Evolutionary conservation across 2,329 filamentous ascomycete species (phyloP), one percentile per base, ranked within the genome.

Genomic region (Beauveria sp.): DNA sequence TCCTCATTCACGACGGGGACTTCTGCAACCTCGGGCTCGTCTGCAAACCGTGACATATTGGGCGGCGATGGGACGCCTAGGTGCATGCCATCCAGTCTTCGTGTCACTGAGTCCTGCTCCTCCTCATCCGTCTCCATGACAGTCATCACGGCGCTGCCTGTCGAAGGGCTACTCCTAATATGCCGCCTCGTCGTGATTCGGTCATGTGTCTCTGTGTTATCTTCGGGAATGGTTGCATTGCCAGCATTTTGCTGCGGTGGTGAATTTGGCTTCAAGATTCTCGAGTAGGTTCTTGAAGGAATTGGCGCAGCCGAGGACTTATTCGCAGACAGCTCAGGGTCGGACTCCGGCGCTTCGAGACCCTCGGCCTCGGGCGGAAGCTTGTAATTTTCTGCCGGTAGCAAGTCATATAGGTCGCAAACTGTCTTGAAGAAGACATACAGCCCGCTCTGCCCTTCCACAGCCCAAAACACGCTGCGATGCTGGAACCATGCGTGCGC

Each of bases 401-500:
- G 86, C 63, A 97, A 80, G 66, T 89, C 88, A 74, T 96, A 97
- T 67, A 88, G 82, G 72, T 99, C 94, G 74, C 93, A 97, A 24
- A 97, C 92, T 0, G 89, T 94, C 80, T 97, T 97, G 81, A 97
- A 99, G 70, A 99, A 88, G 62, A 96, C 85, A 72, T 99, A 99
- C 12, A 99, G 78, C 0, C 94, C 94, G n/a, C 91, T 91, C 71
- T 92, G 86, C 10, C 85, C 84, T 76, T 99, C 94, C 1, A 97
- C 88, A 46, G 90, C 86, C 92, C 93, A 97, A 73, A 97, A 99
- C 58, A 97, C 91, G 60, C 89, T 89, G 51, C 92, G 85, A 73
- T 99, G 94, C 76, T 97, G 92, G 73, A 97, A 99, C 94, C 94
- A 99, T 8, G 94, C 94, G 72, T 99, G 94, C 52, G 94, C 94